Conservation (phyloP, 1,139 yeast genomes). For the Yamadazyma trypodendri region DNA sequence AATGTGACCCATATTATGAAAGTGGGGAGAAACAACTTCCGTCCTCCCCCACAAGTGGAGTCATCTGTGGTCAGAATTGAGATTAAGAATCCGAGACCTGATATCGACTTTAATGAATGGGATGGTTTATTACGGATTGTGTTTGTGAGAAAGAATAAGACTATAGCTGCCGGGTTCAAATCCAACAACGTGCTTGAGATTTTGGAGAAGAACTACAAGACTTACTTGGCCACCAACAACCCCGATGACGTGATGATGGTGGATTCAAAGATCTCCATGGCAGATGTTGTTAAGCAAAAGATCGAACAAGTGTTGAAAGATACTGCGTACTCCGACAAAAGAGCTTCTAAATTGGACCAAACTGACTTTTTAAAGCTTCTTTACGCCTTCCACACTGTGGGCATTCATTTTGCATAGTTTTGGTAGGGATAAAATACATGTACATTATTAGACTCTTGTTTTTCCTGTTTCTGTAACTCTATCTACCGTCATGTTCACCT, state of each 20-base stretch:
- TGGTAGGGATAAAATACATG: constrained; percentile 1
- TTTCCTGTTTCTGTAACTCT: no score
- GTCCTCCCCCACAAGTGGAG: constrained; percentile 99
- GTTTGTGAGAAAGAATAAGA: constrained; percentile 90
- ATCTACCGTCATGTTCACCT: no score
- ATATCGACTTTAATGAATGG: constrained; percentile 93
- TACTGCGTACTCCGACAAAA: constrained; percentile 78
- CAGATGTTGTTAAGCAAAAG: constrained; percentile 53
- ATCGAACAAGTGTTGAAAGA: constrained; percentile 67
- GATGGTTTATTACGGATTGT: constrained; percentile 90
- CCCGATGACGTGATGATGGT: constrained; percentile 52
- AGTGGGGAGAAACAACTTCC: constrained; percentile 92
- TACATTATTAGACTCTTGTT: no score
- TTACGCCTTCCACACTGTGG: constrained; percentile 95
- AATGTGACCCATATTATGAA: constrained; percentile 97
- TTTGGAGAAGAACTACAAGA: constrained; percentile 83
- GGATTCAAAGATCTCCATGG: constrained; percentile 46
- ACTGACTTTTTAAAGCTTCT: constrained; percentile 84
- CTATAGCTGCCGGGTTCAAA: constrained; percentile 90
- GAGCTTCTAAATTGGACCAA: constrained; percentile 94
- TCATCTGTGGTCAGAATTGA: constrained; percentile 94
- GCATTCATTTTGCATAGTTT: constrained; percentile 85
- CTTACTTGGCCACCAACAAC: constrained; percentile 63
- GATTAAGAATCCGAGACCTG: constrained; percentile 87
- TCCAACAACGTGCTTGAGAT: constrained; percentile 79